These are phyloP conservation scores for Dittrichia graveolens DNA, from an alignment of 129 eudicot species.

Conservation along the genomic window DNA sequence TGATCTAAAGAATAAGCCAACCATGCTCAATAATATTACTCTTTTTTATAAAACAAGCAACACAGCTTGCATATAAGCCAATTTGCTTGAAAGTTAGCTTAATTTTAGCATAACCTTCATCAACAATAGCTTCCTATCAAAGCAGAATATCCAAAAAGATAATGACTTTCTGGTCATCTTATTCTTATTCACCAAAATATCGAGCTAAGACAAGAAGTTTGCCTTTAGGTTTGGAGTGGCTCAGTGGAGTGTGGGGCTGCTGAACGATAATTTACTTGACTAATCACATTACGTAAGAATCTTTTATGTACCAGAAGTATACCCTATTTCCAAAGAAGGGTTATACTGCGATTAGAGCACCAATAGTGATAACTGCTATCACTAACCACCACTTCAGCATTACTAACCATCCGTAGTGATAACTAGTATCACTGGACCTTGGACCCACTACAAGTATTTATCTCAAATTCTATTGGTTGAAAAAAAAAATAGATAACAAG, in stretches of 20 bases:
- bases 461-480: no score
- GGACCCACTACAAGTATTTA: no score
- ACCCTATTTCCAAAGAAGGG: no score
- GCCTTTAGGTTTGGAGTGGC: not conserved
- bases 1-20: constrained; percentile 9
- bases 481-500: no score
- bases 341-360: no score
- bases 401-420: no score
- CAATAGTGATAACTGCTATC: no score
- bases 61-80: constrained; percentile 26
- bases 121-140: constrained; percentile 30
- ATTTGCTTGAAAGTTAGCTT: constrained; percentile 17
- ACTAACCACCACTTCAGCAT: no score
- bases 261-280: constrained; percentile 5
- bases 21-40: not conserved
- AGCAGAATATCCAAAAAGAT: constrained; percentile 32
- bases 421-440: no score
- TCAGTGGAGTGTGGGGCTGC: not conserved
- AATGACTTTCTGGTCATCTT: constrained; percentile 9
- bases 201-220: not conserved
- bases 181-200: constrained; percentile 24
- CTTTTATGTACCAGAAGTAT: not conserved
- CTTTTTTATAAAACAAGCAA: not conserved
- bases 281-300: constrained; percentile 23
- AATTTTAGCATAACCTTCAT: constrained; percentile 18